phyloP scores from a whole-genome alignment of 495 filamentous ascomycete genomes.

The Talaromyces adpressus region DNA sequence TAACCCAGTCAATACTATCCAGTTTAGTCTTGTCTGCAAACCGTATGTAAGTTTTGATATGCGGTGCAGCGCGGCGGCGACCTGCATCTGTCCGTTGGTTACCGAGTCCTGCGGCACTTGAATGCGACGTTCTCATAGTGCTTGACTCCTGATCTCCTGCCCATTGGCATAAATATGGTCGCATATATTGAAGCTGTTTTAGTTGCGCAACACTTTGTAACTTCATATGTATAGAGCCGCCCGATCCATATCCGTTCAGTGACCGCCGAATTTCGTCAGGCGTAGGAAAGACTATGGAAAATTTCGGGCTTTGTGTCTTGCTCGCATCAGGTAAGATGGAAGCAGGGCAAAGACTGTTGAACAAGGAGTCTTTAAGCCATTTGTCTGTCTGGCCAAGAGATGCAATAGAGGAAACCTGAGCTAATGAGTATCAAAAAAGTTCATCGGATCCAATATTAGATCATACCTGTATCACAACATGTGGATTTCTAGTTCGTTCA shows the following conservation, averaged over 20 bases:
- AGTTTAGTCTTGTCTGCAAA: slow-evolving; percentile 42
- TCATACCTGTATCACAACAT: slow-evolving; percentile 59
- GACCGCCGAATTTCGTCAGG: slow-evolving; percentile 69
- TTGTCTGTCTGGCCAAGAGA: slow-evolving; percentile 65
- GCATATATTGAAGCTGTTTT: slow-evolving; percentile 70
- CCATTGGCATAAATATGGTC: slow-evolving; percentile 68
- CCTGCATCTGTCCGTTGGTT: slow-evolving; percentile 38
- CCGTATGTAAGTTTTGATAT: slow-evolving; percentile 86
- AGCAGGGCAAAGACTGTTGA: slow-evolving; percentile 41
- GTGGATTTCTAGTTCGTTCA: slow-evolving; percentile 19
- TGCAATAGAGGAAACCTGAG: slow-evolving; percentile 66
- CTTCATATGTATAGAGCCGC: slow-evolving; percentile 77
- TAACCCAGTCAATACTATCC: slow-evolving; percentile 70
- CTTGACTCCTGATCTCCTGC: slow-evolving; percentile 31
- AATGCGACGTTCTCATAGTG: neutral
- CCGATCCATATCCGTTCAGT: slow-evolving; percentile 71
- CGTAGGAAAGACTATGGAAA: slow-evolving; percentile 74
- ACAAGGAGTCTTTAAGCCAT: slow-evolving; percentile 67
- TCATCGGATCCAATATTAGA: neutral
- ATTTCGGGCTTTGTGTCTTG: slow-evolving; percentile 26
- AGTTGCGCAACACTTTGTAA: slow-evolving; percentile 57
- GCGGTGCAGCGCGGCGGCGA: slow-evolving; percentile 74
- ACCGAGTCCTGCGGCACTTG: slow-evolving; percentile 1
- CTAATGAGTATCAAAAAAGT: slow-evolving; percentile 7
- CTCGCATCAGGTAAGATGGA: slow-evolving; percentile 1